Conservation (phyloP, 2,329 filamentous ascomycete species). For the Exophiala sideris region DNA sequence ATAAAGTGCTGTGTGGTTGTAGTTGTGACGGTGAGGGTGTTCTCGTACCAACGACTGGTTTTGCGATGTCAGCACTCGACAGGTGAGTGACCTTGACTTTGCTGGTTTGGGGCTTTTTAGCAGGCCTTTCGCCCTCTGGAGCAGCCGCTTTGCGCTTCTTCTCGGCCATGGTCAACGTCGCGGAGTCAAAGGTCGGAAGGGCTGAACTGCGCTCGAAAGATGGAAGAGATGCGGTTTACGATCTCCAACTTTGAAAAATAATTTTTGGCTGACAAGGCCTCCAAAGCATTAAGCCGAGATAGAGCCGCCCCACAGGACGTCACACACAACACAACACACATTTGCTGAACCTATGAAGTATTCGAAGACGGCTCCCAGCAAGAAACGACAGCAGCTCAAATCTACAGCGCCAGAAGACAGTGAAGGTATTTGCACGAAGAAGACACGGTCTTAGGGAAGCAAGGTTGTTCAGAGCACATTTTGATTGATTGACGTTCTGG, state of each 20-base stretch:
- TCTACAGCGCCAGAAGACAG: too few relatives aligned
- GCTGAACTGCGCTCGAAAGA: not conserved
- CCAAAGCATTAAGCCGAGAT: not conserved
- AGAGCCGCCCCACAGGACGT: slow-evolving; percentile 1
- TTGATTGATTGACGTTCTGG: slow-evolving; percentile 11
- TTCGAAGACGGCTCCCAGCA: not conserved
- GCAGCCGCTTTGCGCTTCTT: slow-evolving; percentile 27
- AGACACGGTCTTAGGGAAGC: too few relatives aligned
- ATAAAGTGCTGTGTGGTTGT: not conserved
- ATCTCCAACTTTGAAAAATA: slow-evolving; percentile 11
- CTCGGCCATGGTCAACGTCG: slow-evolving; percentile 26
- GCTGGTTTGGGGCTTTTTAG: slow-evolving; percentile 23
- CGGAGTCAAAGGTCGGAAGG: too few relatives aligned
- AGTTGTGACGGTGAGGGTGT: not conserved
- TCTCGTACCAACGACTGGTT: slow-evolving; percentile 27
- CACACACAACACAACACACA: slow-evolving; percentile 1
- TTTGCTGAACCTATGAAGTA: not conserved
- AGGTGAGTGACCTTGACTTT: slow-evolving; percentile 25
- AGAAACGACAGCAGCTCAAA: not conserved
- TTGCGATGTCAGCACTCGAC: slow-evolving; percentile 16
- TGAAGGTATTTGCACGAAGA: too few relatives aligned
- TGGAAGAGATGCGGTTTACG: not conserved
- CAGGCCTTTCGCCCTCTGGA: slow-evolving; percentile 12
- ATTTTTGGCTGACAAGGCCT: slow-evolving; percentile 1
- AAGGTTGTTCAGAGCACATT: slow-evolving; percentile 4